These are phyloP conservation scores for Pyricularia sp. DNA, from an alignment of 2,329 filamentous ascomycete genomes.

Conservation along the genomic window DNA sequence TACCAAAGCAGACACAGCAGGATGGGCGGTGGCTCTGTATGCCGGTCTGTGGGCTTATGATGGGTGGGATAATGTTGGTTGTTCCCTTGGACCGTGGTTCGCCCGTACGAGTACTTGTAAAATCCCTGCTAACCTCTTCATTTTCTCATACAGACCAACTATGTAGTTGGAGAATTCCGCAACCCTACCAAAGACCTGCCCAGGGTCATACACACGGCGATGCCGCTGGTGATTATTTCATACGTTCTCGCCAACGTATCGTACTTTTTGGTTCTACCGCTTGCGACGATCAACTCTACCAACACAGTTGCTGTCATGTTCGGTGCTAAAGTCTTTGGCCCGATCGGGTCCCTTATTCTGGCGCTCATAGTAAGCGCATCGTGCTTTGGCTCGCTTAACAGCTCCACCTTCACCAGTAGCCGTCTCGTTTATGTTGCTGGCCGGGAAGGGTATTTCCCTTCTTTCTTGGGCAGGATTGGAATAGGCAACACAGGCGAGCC, in stretches of 20 bases:
- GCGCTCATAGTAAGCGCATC: constrained; percentile 82
- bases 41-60: constrained; percentile 96
- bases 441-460: constrained; percentile 86
- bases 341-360: constrained; percentile 66
- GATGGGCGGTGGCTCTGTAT: constrained; percentile 89
- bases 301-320: constrained; percentile 97
- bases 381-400: constrained; percentile 91
- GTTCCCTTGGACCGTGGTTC: background rate
- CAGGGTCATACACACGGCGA: constrained; percentile 88
- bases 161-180: constrained; percentile 92
- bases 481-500: constrained; percentile 33
- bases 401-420: constrained; percentile 83
- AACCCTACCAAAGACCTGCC: constrained; percentile 83
- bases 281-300: constrained; percentile 64
- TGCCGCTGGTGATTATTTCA: constrained; percentile 81
- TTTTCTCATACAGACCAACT: constrained; percentile 59
- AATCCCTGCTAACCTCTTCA: constrained; percentile 11
- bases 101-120: background rate
- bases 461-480: constrained; percentile 72
- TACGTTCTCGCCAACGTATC: constrained; percentile 86
- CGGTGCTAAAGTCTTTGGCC: constrained; percentile 78
- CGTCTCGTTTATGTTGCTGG: constrained; percentile 87
- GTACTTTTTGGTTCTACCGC: constrained; percentile 87
- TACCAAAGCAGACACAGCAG: constrained; percentile 65
- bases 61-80: constrained; percentile 90